Evolutionary conservation across 2,329 filamentous ascomycete genomes (phyloP).

Genomic region (Diaporthe vexans): DNA sequence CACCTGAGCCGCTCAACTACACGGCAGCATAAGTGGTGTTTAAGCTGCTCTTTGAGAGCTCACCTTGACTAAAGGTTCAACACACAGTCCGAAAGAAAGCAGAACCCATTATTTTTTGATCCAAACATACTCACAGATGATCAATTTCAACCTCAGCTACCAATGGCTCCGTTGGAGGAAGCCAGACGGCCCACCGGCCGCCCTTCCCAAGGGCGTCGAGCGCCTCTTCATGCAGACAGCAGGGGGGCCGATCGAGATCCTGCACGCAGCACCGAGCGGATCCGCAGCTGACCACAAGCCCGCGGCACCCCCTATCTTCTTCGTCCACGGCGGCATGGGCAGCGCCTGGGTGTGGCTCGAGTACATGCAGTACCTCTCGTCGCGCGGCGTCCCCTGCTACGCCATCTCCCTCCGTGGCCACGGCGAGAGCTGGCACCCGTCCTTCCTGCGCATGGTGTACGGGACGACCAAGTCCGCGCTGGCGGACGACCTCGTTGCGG

Average conservation of each 20-base stretch:
- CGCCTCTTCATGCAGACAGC: conserved; percentile 60
- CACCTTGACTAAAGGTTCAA: no score
- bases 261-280: conserved; percentile 56
- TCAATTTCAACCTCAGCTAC: conserved; percentile 51
- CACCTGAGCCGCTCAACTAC: not conserved
- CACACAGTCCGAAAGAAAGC: not conserved
- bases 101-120: not conserved
- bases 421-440: conserved; percentile 65
- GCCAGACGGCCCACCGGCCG: conserved; percentile 45
- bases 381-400: conserved; percentile 62
- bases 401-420: conserved; percentile 67
- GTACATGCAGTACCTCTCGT: conserved; percentile 64
- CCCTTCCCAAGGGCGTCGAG: conserved; percentile 57
- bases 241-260: conserved; percentile 63
- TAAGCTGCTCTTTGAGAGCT: not conserved
- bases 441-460: conserved; percentile 63
- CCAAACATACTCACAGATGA: not conserved
- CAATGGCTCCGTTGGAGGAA: conserved; percentile 50
- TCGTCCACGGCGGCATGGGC: conserved; percentile 69
- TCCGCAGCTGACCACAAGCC: conserved; percentile 23
- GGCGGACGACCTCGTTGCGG: conserved; percentile 59
- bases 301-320: conserved; percentile 58
- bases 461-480: conserved; percentile 58
- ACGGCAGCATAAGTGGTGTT: not conserved
- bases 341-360: conserved; percentile 65